Evolutionary conservation across 2,329 filamentous ascomycete species (phyloP).

Genomic region (Microsporum canis): DNA sequence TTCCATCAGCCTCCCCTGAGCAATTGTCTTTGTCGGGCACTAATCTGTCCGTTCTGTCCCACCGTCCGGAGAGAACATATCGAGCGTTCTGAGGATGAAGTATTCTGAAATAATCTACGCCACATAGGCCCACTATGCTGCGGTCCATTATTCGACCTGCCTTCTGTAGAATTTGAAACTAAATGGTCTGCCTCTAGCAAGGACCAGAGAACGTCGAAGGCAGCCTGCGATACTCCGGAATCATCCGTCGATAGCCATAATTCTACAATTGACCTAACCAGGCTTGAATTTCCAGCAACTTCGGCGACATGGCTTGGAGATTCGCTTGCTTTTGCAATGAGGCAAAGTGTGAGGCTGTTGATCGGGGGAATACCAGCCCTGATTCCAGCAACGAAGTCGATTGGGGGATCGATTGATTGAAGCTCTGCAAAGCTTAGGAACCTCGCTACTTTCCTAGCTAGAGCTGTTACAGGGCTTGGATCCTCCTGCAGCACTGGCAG

Average conservation of each 20-base stretch:
- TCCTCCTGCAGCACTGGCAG: slow-evolving; percentile 47
- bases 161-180: slow-evolving; percentile 13
- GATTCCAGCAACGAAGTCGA: slow-evolving; percentile 47
- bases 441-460: slow-evolving; percentile 40
- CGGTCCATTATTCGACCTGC: slow-evolving; percentile 17
- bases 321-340: slow-evolving; percentile 46
- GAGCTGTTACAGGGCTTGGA: slow-evolving; percentile 43
- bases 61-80: slow-evolving; percentile 38
- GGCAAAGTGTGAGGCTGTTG: slow-evolving; percentile 44
- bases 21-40: slow-evolving; percentile 44
- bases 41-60: slow-evolving; percentile 30
- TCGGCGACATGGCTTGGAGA: slow-evolving; percentile 45
- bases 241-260: slow-evolving; percentile 48
- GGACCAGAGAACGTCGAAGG: slow-evolving; percentile 42
- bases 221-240: slow-evolving; percentile 44
- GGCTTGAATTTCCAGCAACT: slow-evolving; percentile 45
- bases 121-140: slow-evolving; percentile 46
- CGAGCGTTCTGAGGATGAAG: no score
- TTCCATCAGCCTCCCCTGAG: slow-evolving; percentile 50
- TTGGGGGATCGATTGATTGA: slow-evolving; percentile 36
- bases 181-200: slow-evolving; percentile 42
- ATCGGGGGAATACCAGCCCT: slow-evolving; percentile 40
- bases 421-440: slow-evolving; percentile 42
- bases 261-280: slow-evolving; percentile 44
- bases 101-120: slow-evolving; percentile 51